Evolutionary conservation across 352 stramenopile genomes (phyloP).

Genomic region (Phytophthora citrophthora): DNA sequence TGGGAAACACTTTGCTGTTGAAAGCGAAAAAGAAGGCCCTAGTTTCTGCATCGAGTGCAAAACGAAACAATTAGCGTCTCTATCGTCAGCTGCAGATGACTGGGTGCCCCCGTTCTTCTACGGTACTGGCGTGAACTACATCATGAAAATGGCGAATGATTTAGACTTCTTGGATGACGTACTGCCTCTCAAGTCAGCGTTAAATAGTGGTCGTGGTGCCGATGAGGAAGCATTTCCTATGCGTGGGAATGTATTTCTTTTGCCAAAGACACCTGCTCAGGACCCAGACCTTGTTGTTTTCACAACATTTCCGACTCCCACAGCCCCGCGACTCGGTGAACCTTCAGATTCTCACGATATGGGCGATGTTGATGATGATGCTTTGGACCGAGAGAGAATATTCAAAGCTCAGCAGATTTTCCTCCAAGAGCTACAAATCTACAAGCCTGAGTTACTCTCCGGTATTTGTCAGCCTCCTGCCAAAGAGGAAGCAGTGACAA

Average conservation of each 20-base stretch:
- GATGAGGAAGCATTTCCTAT: slow-evolving; percentile 55
- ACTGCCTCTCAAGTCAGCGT: slow-evolving; percentile 45
- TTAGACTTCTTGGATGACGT: slow-evolving; percentile 76
- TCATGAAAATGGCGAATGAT: slow-evolving; percentile 76
- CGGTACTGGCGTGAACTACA: slow-evolving; percentile 66
- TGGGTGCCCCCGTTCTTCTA: slow-evolving; percentile 79
- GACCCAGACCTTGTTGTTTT: slow-evolving; percentile 67
- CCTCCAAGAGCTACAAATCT: slow-evolving; percentile 70
- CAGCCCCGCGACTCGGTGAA: slow-evolving; percentile 31
- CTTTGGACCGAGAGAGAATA: slow-evolving; percentile 56
- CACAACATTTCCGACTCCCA: slow-evolving; percentile 29
- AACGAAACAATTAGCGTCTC: slow-evolving; percentile 52
- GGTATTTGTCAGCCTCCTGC: neutral
- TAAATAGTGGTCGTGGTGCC: slow-evolving; percentile 50
- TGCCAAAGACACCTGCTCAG: slow-evolving; percentile 66
- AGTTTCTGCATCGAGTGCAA: slow-evolving; percentile 86
- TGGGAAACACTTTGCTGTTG: slow-evolving; percentile 81
- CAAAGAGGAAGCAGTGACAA: too few species aligned
- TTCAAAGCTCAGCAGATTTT: slow-evolving; percentile 59
- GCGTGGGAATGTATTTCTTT: slow-evolving; percentile 73
- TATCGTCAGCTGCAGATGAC: slow-evolving; percentile 37
- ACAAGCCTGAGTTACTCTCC: slow-evolving; percentile 47
- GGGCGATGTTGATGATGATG: slow-evolving; percentile 37
- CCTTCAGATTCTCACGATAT: slow-evolving; percentile 2
- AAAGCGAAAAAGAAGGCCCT: slow-evolving; percentile 70